Base-by-base conservation (phyloP, 2,329 filamentous ascomycete genomes). In the Zymoseptoria ardabiliae region DNA sequence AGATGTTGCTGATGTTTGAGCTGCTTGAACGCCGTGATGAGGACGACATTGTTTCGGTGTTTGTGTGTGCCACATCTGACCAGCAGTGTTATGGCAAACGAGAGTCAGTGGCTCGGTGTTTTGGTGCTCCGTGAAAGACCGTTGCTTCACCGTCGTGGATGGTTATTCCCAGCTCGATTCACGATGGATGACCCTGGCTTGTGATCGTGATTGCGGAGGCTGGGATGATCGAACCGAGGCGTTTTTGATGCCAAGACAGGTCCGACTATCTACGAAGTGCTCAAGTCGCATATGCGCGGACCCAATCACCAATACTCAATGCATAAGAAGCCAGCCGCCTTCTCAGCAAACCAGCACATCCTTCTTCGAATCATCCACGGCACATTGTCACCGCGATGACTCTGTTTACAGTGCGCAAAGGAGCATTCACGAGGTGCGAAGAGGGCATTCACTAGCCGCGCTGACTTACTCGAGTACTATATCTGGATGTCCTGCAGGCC, bases 1-100 rank as follows among this genome's bases (percentile, higher is more conserved):
- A 62, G 51, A 60, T 11, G 56, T 56, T 63, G 62, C 61, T 65
- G n/a, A 58, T 54, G 23, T 55, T 58, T 11, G 62, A 63, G 35
- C 60, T 61, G 30, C 58, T 48, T 8, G 59, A 61, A 23, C 45
- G 49, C 13, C 58, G 50, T n/a, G 51, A 57, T 41, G 56, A 53
- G 20, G 57, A 58, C 19, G 57, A 61, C 59, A 61, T 61, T 45
- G 35, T n/a, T 3, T n/a, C 35, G 35, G 17, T 45, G 35, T 45
- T 45, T n/a, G 17, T 45, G 35, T 45, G 35, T 45, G 11, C 35
- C 35, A 45, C 35, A 45, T 45, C 17, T 17, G 35, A 17, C 35
- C 35, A 45, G 17, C 35, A 41, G 35, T 17, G 11, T 41, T 41
- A 6, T 41, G 11, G 35, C 13, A 41, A 17, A 8, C 25, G 25